Percentiles rank a stretch among this genome's conserved stretches.
Evolutionary conservation across 2,329 filamentous ascomycete species (phyloP).

Genomic region (Torrubiella hemipterigena): DNA sequence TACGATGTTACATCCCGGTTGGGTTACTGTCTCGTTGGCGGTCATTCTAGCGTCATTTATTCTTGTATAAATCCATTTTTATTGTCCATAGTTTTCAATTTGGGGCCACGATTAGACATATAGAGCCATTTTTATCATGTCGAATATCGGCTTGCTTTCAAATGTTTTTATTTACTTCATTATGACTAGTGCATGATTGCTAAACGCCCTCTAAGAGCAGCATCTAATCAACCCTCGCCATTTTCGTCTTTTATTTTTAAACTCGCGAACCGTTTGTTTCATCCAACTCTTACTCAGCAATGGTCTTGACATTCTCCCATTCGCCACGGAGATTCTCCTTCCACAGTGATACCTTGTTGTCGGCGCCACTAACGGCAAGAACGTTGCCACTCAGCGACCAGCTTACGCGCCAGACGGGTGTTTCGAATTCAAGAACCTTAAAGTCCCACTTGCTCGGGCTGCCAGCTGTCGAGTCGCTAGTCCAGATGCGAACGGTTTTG

Average conservation of each 20-base stretch:
- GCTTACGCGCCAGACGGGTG: constrained; percentile 88
- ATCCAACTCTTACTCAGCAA: constrained; percentile 58
- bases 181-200: too few relatives aligned
- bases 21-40: too few relatives aligned
- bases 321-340: constrained; percentile 95
- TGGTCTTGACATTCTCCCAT: constrained; percentile 95
- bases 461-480: constrained; percentile 47
- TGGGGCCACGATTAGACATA: too few relatives aligned
- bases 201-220: too few relatives aligned
- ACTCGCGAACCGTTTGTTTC: too few relatives aligned
- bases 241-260: constrained; percentile 1
- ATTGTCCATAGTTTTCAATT: too few relatives aligned
- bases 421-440: constrained; percentile 79
- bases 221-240: background rate
- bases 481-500: constrained; percentile 97
- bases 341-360: constrained; percentile 96
- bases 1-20: too few relatives aligned
- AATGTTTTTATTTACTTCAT: too few relatives aligned
- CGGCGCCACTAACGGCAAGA: constrained; percentile 80
- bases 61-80: too few relatives aligned
- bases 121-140: too few relatives aligned
- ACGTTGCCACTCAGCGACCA: constrained; percentile 98
- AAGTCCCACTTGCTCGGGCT: constrained; percentile 66
- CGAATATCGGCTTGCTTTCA: too few relatives aligned
- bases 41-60: too few relatives aligned